phyloP scores from a whole-genome alignment of 495 filamentous ascomycete species.

The Penicillium cosmopolitanum region DNA sequence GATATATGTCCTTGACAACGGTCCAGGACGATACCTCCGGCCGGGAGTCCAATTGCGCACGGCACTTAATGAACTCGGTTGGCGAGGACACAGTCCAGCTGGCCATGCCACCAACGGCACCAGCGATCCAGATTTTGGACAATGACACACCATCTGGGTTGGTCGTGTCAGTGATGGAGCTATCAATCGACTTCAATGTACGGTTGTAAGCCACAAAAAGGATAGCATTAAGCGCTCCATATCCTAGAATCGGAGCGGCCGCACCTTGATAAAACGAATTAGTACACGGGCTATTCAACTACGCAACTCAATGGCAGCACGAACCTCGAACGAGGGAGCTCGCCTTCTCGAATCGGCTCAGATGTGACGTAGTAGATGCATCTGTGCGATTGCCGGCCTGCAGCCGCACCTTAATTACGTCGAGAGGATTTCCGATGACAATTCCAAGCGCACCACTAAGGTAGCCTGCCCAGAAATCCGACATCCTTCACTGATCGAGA shows the following conservation, averaged over 20 bases:
- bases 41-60: constrained; percentile 63
- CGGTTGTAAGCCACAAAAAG: constrained; percentile 88
- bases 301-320: not conserved
- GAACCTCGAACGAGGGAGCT: constrained; percentile 54
- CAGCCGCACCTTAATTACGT: constrained; percentile 80
- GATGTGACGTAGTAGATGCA: constrained; percentile 26
- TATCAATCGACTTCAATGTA: constrained; percentile 60
- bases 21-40: constrained; percentile 55
- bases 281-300: not conserved
- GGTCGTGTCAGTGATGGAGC: constrained; percentile 43
- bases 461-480: constrained; percentile 89
- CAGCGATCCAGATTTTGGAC: constrained; percentile 70
- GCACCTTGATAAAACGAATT: constrained; percentile 52
- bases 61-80: constrained; percentile 86
- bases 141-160: constrained; percentile 37
- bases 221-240: constrained; percentile 86
- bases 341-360: constrained; percentile 46
- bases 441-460: constrained; percentile 81
- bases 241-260: constrained; percentile 80
- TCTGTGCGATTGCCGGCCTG: constrained; percentile 59
- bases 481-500: constrained; percentile 45
- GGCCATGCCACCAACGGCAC: constrained; percentile 75
- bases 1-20: constrained; percentile 64
- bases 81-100: constrained; percentile 82
- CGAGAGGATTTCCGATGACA: constrained; percentile 84